These are phyloP conservation scores for Aspergillus pseudotamarii DNA, from an alignment of 2,329 filamentous ascomycete species.

Conservation along the genomic window DNA sequence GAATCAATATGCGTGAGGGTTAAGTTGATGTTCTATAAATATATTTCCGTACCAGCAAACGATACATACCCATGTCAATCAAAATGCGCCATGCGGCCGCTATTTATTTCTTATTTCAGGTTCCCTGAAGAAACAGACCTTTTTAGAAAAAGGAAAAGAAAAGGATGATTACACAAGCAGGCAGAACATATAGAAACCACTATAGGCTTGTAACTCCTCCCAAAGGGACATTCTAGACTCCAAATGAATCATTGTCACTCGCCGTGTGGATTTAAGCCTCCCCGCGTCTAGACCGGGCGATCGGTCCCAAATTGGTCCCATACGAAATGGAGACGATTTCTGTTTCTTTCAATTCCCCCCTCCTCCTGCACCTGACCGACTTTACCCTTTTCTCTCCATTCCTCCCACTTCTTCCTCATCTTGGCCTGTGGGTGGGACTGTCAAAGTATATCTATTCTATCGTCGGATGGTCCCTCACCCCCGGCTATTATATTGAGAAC, in stretches of 20 bases:
- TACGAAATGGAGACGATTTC: slow-evolving; percentile 10
- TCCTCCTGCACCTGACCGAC: slow-evolving; percentile 3
- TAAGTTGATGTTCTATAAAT: slow-evolving; percentile 1
- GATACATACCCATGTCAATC: neutral
- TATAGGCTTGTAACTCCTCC: neutral
- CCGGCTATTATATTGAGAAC: neutral
- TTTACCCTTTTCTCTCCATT: neutral
- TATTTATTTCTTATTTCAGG: neutral
- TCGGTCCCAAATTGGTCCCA: slow-evolving; percentile 30
- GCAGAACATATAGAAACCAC: neutral
- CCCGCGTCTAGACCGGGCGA: slow-evolving; percentile 38
- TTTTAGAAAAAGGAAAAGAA: slow-evolving; percentile 1
- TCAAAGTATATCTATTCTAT: neutral
- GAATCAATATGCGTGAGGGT: neutral
- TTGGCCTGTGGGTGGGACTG: neutral
- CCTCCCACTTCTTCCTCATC: slow-evolving; percentile 10
- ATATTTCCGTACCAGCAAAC: slow-evolving; percentile 1
- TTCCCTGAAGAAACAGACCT: neutral
- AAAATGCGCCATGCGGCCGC: neutral
- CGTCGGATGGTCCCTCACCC: neutral
- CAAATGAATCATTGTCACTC: neutral
- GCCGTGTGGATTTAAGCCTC: slow-evolving; percentile 22
- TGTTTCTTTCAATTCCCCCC: slow-evolving; percentile 3
- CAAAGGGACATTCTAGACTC: neutral
- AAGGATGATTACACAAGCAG: neutral